Evolutionary conservation across 441 rosid species (phyloP).

Genomic region (Dalechampia spathulata): DNA sequence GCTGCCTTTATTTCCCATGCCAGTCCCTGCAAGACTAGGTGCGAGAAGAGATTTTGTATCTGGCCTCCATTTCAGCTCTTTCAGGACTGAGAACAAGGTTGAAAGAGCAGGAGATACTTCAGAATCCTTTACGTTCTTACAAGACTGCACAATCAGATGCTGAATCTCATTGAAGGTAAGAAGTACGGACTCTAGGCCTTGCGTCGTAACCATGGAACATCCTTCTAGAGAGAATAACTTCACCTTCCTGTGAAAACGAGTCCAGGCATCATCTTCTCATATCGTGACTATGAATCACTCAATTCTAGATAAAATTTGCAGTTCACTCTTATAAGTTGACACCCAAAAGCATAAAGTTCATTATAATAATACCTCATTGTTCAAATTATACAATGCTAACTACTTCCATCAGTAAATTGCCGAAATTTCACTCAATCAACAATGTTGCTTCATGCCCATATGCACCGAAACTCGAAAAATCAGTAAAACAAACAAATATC

Average conservation of each 20-base stretch:
- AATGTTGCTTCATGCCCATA: too few relatives aligned
- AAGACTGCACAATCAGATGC: constrained; percentile 54
- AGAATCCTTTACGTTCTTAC: constrained; percentile 54
- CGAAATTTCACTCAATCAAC: too few relatives aligned
- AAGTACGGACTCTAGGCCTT: constrained; percentile 62
- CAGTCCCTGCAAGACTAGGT: constrained; percentile 55
- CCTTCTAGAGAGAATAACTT: constrained; percentile 57
- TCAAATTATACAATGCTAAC: background rate
- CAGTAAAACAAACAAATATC: too few relatives aligned
- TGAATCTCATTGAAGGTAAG: constrained; percentile 58
- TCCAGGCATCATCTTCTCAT: too few relatives aligned
- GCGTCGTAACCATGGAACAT: constrained; percentile 65
- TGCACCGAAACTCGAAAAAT: too few relatives aligned
- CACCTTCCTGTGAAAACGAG: constrained; percentile 45
- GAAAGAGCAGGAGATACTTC: constrained; percentile 68
- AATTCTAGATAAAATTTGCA: too few relatives aligned
- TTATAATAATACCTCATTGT: too few relatives aligned
- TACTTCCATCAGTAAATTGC: too few relatives aligned
- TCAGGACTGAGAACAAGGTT: constrained; percentile 53
- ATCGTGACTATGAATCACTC: too few relatives aligned
- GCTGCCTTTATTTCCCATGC: constrained; percentile 72
- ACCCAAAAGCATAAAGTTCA: background rate
- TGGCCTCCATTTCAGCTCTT: constrained; percentile 85
- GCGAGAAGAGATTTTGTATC: constrained; percentile 56
- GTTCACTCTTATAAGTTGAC: too few relatives aligned